These are phyloP conservation scores for Talaromyces sp. DNA, from an alignment of 2,329 filamentous ascomycete genomes.

Conservation along the genomic window DNA sequence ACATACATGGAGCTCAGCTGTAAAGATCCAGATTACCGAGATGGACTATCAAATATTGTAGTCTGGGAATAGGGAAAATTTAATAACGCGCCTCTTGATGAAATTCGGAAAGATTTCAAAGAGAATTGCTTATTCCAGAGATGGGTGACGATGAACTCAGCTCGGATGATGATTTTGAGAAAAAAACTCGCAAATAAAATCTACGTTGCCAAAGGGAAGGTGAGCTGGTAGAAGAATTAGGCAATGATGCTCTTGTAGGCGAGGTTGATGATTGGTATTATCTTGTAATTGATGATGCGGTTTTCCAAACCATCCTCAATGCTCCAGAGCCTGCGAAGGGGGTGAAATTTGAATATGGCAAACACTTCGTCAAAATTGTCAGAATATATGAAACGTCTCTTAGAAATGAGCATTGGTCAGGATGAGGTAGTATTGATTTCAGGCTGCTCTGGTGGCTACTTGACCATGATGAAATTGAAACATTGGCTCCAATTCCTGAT, in stretches of 20 bases:
- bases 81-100: neutral
- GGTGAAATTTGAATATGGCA: neutral
- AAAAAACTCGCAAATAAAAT: neutral
- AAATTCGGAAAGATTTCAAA: neutral
- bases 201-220: neutral
- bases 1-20: neutral
- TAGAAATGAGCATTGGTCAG: neutral
- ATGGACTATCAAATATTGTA: neutral
- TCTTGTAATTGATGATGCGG: neutral
- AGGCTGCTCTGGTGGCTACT: too few relatives aligned
- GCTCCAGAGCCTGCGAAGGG: neutral
- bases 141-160: neutral
- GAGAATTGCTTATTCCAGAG: constrained; percentile 4
- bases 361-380: neutral
- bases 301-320: neutral
- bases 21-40: neutral
- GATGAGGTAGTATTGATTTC: neutral
- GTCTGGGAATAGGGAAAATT: neutral
- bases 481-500: too few relatives aligned
- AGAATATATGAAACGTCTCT: neutral
- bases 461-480: too few relatives aligned
- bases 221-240: neutral
- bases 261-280: neutral
- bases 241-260: neutral
- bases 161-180: neutral